phyloP scores from a whole-genome alignment of 2,329 filamentous ascomycete species.

The Ophiocordyceps camponoti-floridani region DNA sequence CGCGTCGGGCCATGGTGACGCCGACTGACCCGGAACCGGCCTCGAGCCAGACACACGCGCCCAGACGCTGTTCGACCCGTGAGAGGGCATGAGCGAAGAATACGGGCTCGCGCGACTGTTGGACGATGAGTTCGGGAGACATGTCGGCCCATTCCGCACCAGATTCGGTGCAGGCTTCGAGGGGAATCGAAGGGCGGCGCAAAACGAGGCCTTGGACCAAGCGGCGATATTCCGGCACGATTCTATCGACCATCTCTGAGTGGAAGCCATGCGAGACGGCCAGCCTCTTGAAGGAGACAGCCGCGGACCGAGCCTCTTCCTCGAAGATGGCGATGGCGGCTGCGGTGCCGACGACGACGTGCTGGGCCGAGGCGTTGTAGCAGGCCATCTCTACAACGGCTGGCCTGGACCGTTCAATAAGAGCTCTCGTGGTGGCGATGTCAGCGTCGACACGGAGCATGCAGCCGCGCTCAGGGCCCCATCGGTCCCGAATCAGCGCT shows the following conservation, averaged over 20 bases:
- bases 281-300: neutral
- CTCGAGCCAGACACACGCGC: slow-evolving; percentile 13
- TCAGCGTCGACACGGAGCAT: slow-evolving; percentile 10
- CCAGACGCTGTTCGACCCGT: slow-evolving; percentile 7
- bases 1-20: slow-evolving; percentile 13
- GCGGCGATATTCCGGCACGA: slow-evolving; percentile 1
- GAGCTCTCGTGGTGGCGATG: neutral
- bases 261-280: slow-evolving; percentile 4
- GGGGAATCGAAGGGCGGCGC: slow-evolving; percentile 1
- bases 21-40: slow-evolving; percentile 15
- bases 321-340: slow-evolving; percentile 5
- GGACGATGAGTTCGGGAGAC: slow-evolving; percentile 5
- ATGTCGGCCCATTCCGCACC: slow-evolving; percentile 3
- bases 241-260: slow-evolving; percentile 1
- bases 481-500: slow-evolving; percentile 11
- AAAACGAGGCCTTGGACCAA: slow-evolving; percentile 1
- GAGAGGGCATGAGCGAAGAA: slow-evolving; percentile 13
- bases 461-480: slow-evolving; percentile 15
- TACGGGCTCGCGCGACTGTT: slow-evolving; percentile 15
- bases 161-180: slow-evolving; percentile 4
- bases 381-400: slow-evolving; percentile 11
- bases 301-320: neutral
- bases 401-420: neutral
- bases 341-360: slow-evolving; percentile 12
- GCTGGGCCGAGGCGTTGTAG: slow-evolving; percentile 12